These are phyloP conservation scores for Kregervanrija pseudodelftensis DNA, from an alignment of 805 yeast species.

Conservation along the genomic window DNA sequence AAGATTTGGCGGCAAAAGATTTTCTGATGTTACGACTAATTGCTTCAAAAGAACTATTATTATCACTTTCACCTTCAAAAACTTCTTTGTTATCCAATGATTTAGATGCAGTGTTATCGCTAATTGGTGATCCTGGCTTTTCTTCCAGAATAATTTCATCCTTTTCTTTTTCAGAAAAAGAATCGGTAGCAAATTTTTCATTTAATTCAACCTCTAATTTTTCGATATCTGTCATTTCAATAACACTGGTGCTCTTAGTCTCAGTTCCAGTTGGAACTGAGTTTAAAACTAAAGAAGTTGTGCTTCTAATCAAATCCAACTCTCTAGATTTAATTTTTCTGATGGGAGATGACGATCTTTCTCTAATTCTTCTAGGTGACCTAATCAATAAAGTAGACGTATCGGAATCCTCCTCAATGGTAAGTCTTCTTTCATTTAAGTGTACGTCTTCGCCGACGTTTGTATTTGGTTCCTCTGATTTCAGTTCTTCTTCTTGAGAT, in stretches of 20 bases:
- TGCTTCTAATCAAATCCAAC: conserved; percentile 12
- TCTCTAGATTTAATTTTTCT: conserved; percentile 12
- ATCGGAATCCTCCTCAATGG: conserved; percentile 6
- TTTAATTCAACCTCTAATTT: too few relatives aligned
- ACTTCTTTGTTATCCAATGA: neutral
- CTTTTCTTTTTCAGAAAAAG: too few relatives aligned
- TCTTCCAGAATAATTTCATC: neutral
- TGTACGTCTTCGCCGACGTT: neutral
- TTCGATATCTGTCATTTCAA: too few relatives aligned
- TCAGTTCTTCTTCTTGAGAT: neutral
- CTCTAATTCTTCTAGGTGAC: conserved; percentile 19
- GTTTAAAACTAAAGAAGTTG: conserved; percentile 10
- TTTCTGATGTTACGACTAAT: conserved; percentile 25
- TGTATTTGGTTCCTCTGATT: neutral
- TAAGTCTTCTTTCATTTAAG: neutral
- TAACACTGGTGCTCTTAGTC: too few relatives aligned
- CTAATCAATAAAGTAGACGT: conserved; percentile 11
- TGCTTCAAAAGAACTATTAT: conserved; percentile 24
- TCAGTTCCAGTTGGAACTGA: neutral
- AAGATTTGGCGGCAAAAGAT: conserved; percentile 22
- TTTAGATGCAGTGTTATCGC: neutral
- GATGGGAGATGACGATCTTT: conserved; percentile 13
- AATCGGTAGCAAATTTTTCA: too few relatives aligned
- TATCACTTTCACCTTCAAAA: conserved; percentile 1
- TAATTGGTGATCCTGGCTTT: neutral